Evolutionary conservation across 1,139 yeast species (phyloP), one percentile per base, ranked within the genome.

Genomic region (Blastobotrys serpentis): DNA sequence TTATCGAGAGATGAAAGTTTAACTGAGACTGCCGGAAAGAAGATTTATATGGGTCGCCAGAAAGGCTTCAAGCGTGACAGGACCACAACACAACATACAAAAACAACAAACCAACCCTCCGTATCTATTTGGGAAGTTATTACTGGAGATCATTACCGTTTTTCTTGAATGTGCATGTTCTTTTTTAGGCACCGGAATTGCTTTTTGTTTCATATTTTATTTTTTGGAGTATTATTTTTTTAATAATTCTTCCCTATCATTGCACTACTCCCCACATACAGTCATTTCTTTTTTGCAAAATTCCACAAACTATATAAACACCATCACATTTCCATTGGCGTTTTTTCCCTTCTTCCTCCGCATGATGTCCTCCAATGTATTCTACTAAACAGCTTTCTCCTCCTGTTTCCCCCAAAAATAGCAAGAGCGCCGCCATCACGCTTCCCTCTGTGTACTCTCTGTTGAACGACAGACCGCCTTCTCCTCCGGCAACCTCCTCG

Each of bases 381-480:
- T 23, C 26, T 23, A 23, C 26, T 30, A 30, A 30, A 14, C 34
- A 30, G 34, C 34, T 22, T 2, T 18, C 41, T 4, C 43, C 43
- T 16, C 33, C 43, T 3, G 19, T 42, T 29, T 29, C 44, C 16
- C 29, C 37, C 39, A 42, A 42, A 38, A 17, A 37, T 14, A 16
- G 19, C 41, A 37, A 37, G 41, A 11, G 22, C n/a, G n/a, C n/a
- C n/a, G 16, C 38, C 7, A 30, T 40, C 34, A 40, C 43, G 2
- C 29, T 42, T n/a, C 44, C 44, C 7, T 18, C 38, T 3, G 44
- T 42, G 16, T 30, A 29, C 13, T 11, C 38, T 4, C 18, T 42
- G 38, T 21, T 42, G 14, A 30, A 18, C 36, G 37, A 22, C 38
- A 23, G 34, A 21, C 47, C 42, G 17, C 38, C 39, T 3, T 43